A percentile compares a stretch with the other conserved stretches of the same genome.
Evolutionary conservation across 2,329 filamentous ascomycete species (phyloP).

Genomic region (Ophiosphaerella korrae): DNA sequence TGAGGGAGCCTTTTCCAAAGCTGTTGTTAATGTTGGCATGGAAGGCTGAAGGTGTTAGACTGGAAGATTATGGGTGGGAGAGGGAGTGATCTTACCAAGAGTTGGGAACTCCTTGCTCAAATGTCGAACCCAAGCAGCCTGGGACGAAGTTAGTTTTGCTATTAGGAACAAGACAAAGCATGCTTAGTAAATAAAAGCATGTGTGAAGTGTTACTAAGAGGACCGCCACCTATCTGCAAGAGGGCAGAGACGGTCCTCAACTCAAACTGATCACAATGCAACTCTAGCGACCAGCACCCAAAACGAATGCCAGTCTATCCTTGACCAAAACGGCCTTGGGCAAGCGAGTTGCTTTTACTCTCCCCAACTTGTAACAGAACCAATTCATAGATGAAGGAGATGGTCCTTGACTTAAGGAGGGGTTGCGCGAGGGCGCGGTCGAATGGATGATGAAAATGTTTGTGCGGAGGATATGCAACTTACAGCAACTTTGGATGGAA

Average conservation of each 20-base stretch:
- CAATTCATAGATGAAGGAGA: constrained; percentile 74
- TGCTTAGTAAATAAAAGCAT: constrained; percentile 50
- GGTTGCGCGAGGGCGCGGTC: constrained; percentile 55
- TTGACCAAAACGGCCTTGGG: constrained; percentile 65
- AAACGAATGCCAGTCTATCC: constrained; percentile 82
- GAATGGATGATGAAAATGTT: constrained; percentile 1
- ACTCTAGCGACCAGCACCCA: constrained; percentile 80
- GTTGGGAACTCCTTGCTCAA: constrained; percentile 93
- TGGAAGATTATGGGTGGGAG: background rate
- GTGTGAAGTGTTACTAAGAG: constrained; percentile 99
- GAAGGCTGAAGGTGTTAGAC: constrained; percentile 65
- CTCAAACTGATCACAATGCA: constrained; percentile 87
- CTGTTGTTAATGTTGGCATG: constrained; percentile 94
- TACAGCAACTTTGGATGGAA: constrained; percentile 93
- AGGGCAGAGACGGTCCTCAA: constrained; percentile 81
- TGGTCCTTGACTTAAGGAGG: constrained; percentile 91
- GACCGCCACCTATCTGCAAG: constrained; percentile 69
- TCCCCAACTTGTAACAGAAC: constrained; percentile 99
- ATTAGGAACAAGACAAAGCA: constrained; percentile 21
- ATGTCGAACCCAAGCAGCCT: constrained; percentile 91
- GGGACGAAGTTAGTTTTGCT: constrained; percentile 32
- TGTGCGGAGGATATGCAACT: constrained; percentile 55
- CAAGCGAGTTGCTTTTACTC: constrained; percentile 78
- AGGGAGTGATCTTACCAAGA: constrained; percentile 52
- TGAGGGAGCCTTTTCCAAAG: constrained; percentile 94